phyloP scores from a whole-genome alignment of 345 rosid genomes.

The Citrus cavaleriei region DNA sequence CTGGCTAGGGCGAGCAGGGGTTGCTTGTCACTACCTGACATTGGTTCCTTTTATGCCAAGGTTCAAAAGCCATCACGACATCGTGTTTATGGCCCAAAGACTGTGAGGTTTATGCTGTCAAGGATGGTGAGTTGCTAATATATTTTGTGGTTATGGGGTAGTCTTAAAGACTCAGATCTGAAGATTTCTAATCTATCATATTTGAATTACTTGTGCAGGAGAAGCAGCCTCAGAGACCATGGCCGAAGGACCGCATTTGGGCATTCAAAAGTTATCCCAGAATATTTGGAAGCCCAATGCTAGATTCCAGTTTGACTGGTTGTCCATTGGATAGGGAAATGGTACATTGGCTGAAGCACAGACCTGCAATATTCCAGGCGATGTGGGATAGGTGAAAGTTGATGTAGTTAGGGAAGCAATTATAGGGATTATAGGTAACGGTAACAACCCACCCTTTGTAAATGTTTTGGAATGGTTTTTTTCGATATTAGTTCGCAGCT shows the following conservation, averaged over 20 bases:
- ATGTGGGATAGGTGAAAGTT: constrained; percentile 66
- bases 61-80: constrained; percentile 76
- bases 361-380: constrained; percentile 64
- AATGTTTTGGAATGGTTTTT: constrained; percentile 41
- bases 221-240: constrained; percentile 80
- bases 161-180: neutral
- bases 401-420: constrained; percentile 10
- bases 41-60: constrained; percentile 86
- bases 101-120: constrained; percentile 63
- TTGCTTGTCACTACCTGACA: constrained; percentile 82
- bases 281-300: constrained; percentile 91
- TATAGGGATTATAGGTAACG: constrained; percentile 1
- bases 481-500: constrained; percentile 32
- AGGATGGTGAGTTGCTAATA: constrained; percentile 60
- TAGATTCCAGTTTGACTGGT: constrained; percentile 60
- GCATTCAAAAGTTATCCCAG: constrained; percentile 54
- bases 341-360: constrained; percentile 86
- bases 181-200: neutral
- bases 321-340: constrained; percentile 68
- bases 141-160: no score
- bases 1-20: constrained; percentile 74
- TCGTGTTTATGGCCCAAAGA: constrained; percentile 81
- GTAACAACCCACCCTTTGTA: neutral
- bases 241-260: constrained; percentile 98
- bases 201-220: constrained; percentile 40